phyloP scores from a whole-genome alignment of 83 land plant genomes.

The Picea abies region DNA sequence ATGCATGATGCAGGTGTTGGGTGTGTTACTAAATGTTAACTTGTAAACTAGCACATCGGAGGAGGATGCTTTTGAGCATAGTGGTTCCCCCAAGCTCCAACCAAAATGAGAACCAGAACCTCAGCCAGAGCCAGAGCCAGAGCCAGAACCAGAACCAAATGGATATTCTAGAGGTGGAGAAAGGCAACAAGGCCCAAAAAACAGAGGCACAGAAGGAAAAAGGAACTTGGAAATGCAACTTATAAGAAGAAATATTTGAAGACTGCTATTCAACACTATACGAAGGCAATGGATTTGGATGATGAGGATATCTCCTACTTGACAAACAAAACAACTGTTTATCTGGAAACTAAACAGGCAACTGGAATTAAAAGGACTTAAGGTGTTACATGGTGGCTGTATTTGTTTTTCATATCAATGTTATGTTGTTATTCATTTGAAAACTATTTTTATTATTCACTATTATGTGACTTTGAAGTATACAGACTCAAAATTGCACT shows the following conservation, averaged over 20 bases:
- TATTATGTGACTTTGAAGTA: too few species aligned
- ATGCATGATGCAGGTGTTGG: conserved; percentile 73
- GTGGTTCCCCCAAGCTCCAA: neutral
- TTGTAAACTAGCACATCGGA: conserved; percentile 33
- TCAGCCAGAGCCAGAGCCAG: conserved; percentile 53
- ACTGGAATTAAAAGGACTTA: too few species aligned
- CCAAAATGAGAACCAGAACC: conserved; percentile 21
- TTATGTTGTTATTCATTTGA: too few species aligned
- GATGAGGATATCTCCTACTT: conserved; percentile 95
- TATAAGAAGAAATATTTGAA: conserved; percentile 96
- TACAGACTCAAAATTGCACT: too few species aligned
- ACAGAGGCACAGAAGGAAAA: conserved; percentile 86
- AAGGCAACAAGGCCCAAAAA: conserved; percentile 58
- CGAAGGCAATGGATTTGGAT: conserved; percentile 79
- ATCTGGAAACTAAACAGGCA: conserved; percentile 58
- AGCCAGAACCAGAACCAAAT: conserved; percentile 73
- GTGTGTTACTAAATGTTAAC: conserved; percentile 76
- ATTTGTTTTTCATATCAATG: too few species aligned
- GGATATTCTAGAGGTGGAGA: conserved; percentile 77
- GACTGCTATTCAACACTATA: conserved; percentile 74
- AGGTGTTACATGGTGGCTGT: too few species aligned
- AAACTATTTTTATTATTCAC: too few species aligned
- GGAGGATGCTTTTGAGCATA: conserved; percentile 31
- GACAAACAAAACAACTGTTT: conserved; percentile 92
- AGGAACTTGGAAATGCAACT: conserved; percentile 88